A percentile compares a stretch with the other conserved stretches of the same genome.
Evolutionary conservation across 352 stramenopile species (phyloP).

Genomic region (Pythium folliculosum): DNA sequence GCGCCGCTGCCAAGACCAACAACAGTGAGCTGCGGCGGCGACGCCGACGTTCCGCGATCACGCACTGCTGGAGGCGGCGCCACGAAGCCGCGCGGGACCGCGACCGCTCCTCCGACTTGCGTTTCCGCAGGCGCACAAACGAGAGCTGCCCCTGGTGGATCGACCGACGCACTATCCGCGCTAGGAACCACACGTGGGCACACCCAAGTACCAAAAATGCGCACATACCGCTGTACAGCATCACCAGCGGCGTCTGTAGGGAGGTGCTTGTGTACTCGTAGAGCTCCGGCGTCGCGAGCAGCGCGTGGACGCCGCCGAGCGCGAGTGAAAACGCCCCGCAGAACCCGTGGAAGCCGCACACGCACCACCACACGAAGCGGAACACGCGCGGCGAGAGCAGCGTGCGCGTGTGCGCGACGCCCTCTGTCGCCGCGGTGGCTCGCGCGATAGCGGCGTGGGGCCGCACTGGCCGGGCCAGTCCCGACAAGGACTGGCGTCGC

Average conservation of each 20-base stretch:
- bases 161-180: not conserved
- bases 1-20: not conserved
- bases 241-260: not conserved
- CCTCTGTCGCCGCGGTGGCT: too few relatives aligned
- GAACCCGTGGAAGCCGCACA: slow-evolving; percentile 7
- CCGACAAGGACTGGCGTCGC: not conserved
- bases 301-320: slow-evolving; percentile 6
- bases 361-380: slow-evolving; percentile 3
- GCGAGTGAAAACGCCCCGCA: slow-evolving; percentile 5
- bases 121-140: slow-evolving; percentile 1
- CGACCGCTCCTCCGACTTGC: not conserved
- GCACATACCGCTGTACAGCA: not conserved
- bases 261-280: slow-evolving; percentile 1
- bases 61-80: not conserved
- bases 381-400: not conserved
- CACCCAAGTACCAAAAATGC: not conserved
- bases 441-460: not conserved
- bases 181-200: not conserved
- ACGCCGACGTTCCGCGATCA: not conserved
- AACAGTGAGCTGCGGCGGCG: not conserved
- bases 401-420: not conserved
- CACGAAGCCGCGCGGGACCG: not conserved
- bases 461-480: not conserved
- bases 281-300: slow-evolving; percentile 3
- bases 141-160: slow-evolving; percentile 12